A percentile compares a stretch with the other conserved stretches of the same genome.
Conservation (phyloP, 2,329 filamentous ascomycete species). For the Leptographium flavum region DNA sequence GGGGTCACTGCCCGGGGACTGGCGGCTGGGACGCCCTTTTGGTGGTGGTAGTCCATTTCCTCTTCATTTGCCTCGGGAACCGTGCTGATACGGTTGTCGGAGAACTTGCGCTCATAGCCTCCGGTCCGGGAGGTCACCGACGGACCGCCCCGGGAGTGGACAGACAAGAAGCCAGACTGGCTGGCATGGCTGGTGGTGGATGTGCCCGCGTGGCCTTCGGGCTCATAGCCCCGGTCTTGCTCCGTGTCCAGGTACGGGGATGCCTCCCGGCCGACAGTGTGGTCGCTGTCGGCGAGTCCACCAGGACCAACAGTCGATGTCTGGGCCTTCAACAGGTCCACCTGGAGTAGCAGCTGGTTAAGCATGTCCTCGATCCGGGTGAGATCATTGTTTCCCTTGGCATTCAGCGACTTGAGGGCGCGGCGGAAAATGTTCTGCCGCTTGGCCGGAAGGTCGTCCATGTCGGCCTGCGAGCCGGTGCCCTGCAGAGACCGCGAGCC, state of each 20-base stretch:
- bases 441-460: constrained; percentile 53
- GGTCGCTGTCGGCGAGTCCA: constrained; percentile 6
- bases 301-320: constrained; percentile 18
- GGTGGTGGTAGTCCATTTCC: constrained; percentile 34
- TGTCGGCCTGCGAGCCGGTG: constrained; percentile 37
- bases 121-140: constrained; percentile 24
- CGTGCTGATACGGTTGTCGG: constrained; percentile 77
- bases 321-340: constrained; percentile 64
- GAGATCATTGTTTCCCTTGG: constrained; percentile 78
- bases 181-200: constrained; percentile 57
- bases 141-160: constrained; percentile 30
- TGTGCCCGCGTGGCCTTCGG: constrained; percentile 65
- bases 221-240: constrained; percentile 65
- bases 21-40: constrained; percentile 1
- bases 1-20: constrained; percentile 33
- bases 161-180: constrained; percentile 63
- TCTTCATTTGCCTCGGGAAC: constrained; percentile 77
- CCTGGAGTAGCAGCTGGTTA: constrained; percentile 79
- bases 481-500: constrained; percentile 42
- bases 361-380: constrained; percentile 84
- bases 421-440: constrained; percentile 88
- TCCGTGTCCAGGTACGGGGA: constrained; percentile 57
- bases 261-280: constrained; percentile 32
- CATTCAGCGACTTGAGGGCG: constrained; percentile 79
- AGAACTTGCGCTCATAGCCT: constrained; percentile 41